Percentiles rank a stretch among this genome's conserved stretches.
These are phyloP conservation scores for Cinchona pubescens DNA, from an alignment of 257 asterid species.

Conservation along the genomic window DNA sequence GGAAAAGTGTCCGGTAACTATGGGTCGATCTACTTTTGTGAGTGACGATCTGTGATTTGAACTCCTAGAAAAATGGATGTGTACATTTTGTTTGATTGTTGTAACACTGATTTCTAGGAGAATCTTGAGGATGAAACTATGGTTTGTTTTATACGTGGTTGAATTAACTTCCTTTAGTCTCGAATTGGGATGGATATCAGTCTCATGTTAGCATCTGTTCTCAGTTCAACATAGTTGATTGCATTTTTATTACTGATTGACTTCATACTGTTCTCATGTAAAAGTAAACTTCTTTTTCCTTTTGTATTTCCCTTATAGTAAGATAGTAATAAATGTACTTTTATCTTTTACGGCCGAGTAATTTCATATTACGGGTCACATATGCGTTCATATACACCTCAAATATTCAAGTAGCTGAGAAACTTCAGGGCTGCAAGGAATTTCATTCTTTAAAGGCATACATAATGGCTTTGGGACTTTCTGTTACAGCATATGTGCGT, in stretches of 20 bases:
- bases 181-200: no score
- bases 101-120: no score
- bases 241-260: background rate
- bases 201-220: background rate
- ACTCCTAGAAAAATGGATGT: no score
- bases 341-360: background rate
- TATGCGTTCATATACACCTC: slow-evolving; percentile 49
- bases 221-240: background rate
- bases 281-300: background rate
- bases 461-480: slow-evolving; percentile 51
- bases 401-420: slow-evolving; percentile 50
- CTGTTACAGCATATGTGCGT: slow-evolving; percentile 65
- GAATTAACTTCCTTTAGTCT: no score
- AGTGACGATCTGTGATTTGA: no score
- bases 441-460: slow-evolving; percentile 36
- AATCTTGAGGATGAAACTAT: no score
- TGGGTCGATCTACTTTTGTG: no score
- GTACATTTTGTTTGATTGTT: no score
- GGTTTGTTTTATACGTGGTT: no score
- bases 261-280: background rate
- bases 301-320: background rate
- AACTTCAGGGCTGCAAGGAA: slow-evolving; percentile 37
- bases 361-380: background rate
- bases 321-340: background rate
- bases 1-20: no score